Base-by-base conservation (phyloP, 1,139 yeast genomes). In the Suhomyces coccinellae region DNA sequence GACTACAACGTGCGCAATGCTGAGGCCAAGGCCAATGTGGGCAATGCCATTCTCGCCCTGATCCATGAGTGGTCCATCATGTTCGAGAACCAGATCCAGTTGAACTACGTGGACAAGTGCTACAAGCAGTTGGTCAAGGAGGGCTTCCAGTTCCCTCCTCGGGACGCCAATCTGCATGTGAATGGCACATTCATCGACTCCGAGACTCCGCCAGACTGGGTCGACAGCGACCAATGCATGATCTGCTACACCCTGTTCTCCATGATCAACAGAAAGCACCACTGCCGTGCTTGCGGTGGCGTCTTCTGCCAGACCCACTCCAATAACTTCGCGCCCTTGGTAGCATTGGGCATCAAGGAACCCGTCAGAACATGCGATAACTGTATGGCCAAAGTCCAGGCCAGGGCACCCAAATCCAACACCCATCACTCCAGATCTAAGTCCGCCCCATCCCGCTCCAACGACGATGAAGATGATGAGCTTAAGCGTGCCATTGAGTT, bases 151-250 rank as follows among this genome's bases (percentile, higher is more conserved):
- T 89, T 91, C 57, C 96, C 96, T 10, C 70, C 73, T n/a, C 63
- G 73, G 14, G 68, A 77, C 40, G 45, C 33, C 27, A 31, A 27
- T 30, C 59, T 49, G 20, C 66, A 75, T 36, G 63, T 73, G 35
- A 77, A 74, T 37, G 63, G 74, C 38, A 71, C 67, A 16, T 81
- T 90, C 64, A 81, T 91, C 44, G 98, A 93, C 60, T 80, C 97
- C 1, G 87, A 84, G 50, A 91, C 93, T 5, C 97, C 99, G 3
- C 99, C 99, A 0, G 98, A 91, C 57, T 93, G 99, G 99, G 84
- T 87, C 20, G 99, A 95, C 59, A 85, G 90, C 14, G 96, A 90
- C 57, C 89, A 88, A 11, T 93, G 99, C 63, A 91, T 95, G 98
- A 83, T 88, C 48, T 89, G 98, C 57, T 90, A 95, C 44, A 81